Base-by-base conservation (phyloP, 345 rosid genomes). In the Camelina laxa region DNA sequence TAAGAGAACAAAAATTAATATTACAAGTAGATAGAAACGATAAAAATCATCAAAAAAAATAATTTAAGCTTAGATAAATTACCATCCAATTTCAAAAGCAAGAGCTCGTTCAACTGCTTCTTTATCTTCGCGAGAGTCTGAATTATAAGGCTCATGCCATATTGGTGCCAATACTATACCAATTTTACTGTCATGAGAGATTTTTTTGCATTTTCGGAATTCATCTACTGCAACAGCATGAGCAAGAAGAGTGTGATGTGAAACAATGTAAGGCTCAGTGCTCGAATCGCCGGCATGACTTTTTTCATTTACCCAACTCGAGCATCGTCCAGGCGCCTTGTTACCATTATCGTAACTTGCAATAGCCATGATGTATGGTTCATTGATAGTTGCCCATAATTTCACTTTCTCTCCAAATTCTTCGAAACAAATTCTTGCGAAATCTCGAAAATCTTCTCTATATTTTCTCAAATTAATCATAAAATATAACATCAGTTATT, bases 321-420 rank as follows among this genome's bases (percentile, higher is more conserved):
- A 82, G 47, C 84, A 82, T 60, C 84, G 59, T 3, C 84, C 84
- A 4, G 56, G 74, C 6, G 81, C 83, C 42, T 60, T 48, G 19
- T 41, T 56, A 6, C 85, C 83, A 5, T 31, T 38, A 10, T 74
- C 83, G 17, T 80, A 80, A 15, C 81, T 70, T 0, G 81, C 67
- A 12, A 67, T 9, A 17, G 70, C 51, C 60, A 60, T 76, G 5
- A 56, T 50, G 42, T 30, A 70, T 13, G 89, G 89, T n/a, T 84
- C 85, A 15, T 85, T 85, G 56, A 85, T 49, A 15, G 87, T 83
- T 39, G 80, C 66, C 87, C 89, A 85, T 45, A 82, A 74, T n/a
- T 85, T 81, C 0, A 85, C 87, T 58, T 74, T 73, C 8, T 84
- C 85, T 20, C 89, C 89, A 60, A 84, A 83, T 21, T 80, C 69